Evolutionary conservation across 1,284 basidiomycete genomes (phyloP).

Genomic region (Ceratobasidium sp.): DNA sequence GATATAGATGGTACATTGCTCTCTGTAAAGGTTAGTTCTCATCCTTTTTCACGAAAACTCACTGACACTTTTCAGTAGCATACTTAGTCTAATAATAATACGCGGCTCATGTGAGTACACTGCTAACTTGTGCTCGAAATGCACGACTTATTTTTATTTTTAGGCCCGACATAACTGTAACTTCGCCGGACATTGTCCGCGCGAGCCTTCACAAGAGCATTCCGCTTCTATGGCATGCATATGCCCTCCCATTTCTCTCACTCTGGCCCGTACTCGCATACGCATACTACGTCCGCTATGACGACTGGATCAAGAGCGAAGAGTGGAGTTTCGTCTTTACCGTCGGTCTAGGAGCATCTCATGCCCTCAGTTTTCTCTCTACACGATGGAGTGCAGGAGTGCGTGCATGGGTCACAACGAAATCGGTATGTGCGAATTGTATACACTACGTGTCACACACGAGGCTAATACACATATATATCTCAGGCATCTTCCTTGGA

Average conservation of each 20-base stretch:
- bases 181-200: constrained; percentile 87
- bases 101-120: constrained; percentile 36
- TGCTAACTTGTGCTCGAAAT: not conserved
- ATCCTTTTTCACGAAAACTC: not conserved
- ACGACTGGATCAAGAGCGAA: constrained; percentile 91
- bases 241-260: constrained; percentile 85
- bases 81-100: constrained; percentile 20
- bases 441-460: constrained; percentile 7
- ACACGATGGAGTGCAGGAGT: constrained; percentile 92
- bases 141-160: not conserved
- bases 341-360: constrained; percentile 84
- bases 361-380: constrained; percentile 92
- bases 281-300: constrained; percentile 91
- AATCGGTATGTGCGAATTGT: constrained; percentile 62
- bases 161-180: constrained; percentile 70
- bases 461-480: constrained; percentile 36
- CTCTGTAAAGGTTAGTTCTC: constrained; percentile 1
- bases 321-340: constrained; percentile 97
- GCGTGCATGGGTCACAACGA: constrained; percentile 82
- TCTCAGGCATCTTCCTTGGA: constrained; percentile 73
- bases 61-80: constrained; percentile 13
- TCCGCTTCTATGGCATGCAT: constrained; percentile 83
- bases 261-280: constrained; percentile 93
- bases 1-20: constrained; percentile 42
- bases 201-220: constrained; percentile 85